Percentiles rank a stretch among this genome's conserved stretches.
Conservation (phyloP, 1,284 basidiomycete genomes). For the Microbotryum lychnidis-dioicae region DNA sequence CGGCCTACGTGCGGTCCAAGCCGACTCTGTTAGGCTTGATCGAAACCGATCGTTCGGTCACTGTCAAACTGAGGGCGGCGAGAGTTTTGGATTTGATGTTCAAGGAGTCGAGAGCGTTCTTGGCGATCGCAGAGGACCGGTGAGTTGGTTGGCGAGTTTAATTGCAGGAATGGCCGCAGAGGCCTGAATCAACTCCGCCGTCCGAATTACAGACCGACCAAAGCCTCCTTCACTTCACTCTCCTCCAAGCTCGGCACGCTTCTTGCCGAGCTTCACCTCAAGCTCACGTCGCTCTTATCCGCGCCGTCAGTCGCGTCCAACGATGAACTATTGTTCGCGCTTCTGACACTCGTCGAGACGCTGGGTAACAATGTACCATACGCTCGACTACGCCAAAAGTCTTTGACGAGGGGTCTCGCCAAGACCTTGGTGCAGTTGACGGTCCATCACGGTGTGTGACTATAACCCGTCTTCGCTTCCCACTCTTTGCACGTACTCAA, state of each 20-base stretch:
- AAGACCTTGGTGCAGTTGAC: not conserved
- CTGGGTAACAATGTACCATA: slow-evolving; percentile 16
- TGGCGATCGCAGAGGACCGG: slow-evolving; percentile 24
- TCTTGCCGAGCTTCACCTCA: slow-evolving; percentile 19
- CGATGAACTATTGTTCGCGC: not conserved
- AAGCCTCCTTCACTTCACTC: slow-evolving; percentile 30
- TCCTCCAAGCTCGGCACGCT: slow-evolving; percentile 25
- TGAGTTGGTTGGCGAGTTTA: not conserved
- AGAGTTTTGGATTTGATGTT: slow-evolving; percentile 9
- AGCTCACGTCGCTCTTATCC: slow-evolving; percentile 3
- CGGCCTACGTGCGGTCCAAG: slow-evolving; percentile 10
- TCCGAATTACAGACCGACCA: slow-evolving; percentile 4
- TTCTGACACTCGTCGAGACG: slow-evolving; percentile 5
- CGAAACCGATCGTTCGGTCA: slow-evolving; percentile 9
- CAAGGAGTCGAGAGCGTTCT: slow-evolving; percentile 9
- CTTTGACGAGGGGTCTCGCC: slow-evolving; percentile 8
- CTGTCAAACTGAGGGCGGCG: slow-evolving; percentile 10
- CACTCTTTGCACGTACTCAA: not conserved
- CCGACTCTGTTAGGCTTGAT: slow-evolving; percentile 14
- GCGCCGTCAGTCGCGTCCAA: not conserved
- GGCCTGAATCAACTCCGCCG: not conserved
- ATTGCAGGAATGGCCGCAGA: too few relatives aligned
- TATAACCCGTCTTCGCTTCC: not conserved
- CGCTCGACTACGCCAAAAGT: slow-evolving; percentile 6
- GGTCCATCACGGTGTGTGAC: not conserved